Conservation (phyloP, 257 asterid species). For the Fraxinus americana region DNA sequence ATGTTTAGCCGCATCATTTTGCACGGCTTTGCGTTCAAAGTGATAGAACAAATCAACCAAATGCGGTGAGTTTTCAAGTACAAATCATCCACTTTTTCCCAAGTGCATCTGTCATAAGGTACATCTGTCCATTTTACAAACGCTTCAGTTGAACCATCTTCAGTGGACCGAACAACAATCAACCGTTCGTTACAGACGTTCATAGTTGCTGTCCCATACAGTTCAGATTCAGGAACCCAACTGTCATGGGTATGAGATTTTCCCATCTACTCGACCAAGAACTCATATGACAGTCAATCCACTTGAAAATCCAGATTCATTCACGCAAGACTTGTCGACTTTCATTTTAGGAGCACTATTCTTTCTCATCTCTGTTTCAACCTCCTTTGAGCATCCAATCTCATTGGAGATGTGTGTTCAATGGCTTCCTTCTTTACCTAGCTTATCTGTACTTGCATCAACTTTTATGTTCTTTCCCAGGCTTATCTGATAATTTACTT, state of each 20-base stretch:
- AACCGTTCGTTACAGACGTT: no score
- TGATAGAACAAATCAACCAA: conserved; percentile 69
- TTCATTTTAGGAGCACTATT: conserved; percentile 38
- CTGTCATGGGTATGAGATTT: conserved; percentile 82
- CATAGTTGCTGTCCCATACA: conserved; percentile 68
- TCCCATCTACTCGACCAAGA: conserved; percentile 91
- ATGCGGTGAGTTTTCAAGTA: conserved; percentile 52
- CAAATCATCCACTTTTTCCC: conserved; percentile 86
- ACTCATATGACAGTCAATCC: conserved; percentile 55
- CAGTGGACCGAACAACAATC: conserved; percentile 36
- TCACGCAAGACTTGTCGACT: conserved; percentile 35
- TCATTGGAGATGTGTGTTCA: conserved; percentile 36
- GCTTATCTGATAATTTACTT: no score
- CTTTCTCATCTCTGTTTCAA: conserved; percentile 31
- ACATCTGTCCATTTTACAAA: conserved; percentile 82
- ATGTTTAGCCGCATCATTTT: conserved; percentile 50
- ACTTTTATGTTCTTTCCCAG: no score
- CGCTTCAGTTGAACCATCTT: conserved; percentile 61
- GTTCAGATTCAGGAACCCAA: conserved; percentile 86
- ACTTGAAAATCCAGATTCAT: conserved; percentile 38
- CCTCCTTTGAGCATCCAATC: conserved; percentile 44
- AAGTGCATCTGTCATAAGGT: conserved; percentile 91
- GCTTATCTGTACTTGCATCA: no score
- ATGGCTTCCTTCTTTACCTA: background rate
- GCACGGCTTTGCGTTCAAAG: conserved; percentile 68